These are phyloP conservation scores for Penicillium silybi DNA, from an alignment of 495 filamentous ascomycete genomes.

Conservation along the genomic window DNA sequence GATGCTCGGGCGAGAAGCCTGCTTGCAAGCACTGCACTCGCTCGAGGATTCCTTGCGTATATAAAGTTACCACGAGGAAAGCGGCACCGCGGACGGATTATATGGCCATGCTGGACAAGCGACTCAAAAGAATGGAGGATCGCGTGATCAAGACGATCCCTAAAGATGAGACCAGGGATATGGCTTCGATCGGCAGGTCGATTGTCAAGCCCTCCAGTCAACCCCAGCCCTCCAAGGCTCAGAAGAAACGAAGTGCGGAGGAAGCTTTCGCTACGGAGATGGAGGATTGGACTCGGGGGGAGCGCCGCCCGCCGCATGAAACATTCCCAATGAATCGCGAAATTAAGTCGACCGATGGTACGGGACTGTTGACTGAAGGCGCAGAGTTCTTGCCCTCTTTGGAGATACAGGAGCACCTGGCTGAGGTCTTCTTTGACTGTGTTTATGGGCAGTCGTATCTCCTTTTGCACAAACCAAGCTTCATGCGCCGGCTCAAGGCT, in stretches of 20 bases:
- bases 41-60: slow-evolving; percentile 95
- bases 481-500: slow-evolving; percentile 75
- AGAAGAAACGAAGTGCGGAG: slow-evolving; percentile 82
- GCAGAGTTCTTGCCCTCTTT: slow-evolving; percentile 78
- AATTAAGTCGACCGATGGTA: slow-evolving; percentile 62
- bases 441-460: slow-evolving; percentile 95
- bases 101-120: slow-evolving; percentile 98
- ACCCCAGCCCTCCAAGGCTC: slow-evolving; percentile 50
- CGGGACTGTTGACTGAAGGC: slow-evolving; percentile 71
- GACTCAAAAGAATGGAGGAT: slow-evolving; percentile 93
- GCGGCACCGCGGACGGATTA: slow-evolving; percentile 96
- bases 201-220: slow-evolving; percentile 76
- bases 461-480: slow-evolving; percentile 94
- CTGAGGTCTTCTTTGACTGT: slow-evolving; percentile 94
- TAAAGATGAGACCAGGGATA: slow-evolving; percentile 65
- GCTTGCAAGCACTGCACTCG: slow-evolving; percentile 95
- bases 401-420: slow-evolving; percentile 90
- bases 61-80: slow-evolving; percentile 93
- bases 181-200: slow-evolving; percentile 63
- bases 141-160: slow-evolving; percentile 94
- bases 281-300: slow-evolving; percentile 72
- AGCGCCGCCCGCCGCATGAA: slow-evolving; percentile 43
- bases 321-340: slow-evolving; percentile 54
- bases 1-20: slow-evolving; percentile 95
- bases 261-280: slow-evolving; percentile 83